Conservation (phyloP, 1,284 basidiomycete species). For the Kwoniella shivajii region DNA sequence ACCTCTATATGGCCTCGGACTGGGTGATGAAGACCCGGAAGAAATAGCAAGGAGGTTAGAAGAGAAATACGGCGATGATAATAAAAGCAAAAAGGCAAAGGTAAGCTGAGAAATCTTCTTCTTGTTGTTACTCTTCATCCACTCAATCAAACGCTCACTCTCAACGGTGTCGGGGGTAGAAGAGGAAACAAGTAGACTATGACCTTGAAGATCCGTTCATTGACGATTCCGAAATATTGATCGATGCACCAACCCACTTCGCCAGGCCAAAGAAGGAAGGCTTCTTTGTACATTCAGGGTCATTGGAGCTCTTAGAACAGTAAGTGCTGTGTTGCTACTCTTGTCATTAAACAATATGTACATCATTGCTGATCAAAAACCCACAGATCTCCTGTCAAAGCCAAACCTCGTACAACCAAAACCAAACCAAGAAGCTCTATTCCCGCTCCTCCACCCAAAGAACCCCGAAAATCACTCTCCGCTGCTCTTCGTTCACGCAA, state of each 20-base stretch:
- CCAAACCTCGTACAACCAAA: conserved; percentile 11
- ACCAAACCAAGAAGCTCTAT: conserved; percentile 16
- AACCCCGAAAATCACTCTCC: conserved; percentile 14
- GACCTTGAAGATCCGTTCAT: conserved; percentile 93
- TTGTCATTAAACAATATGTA: too few relatives aligned
- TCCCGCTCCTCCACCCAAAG: conserved; percentile 31
- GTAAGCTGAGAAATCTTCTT: too few relatives aligned
- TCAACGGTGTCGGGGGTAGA: neutral
- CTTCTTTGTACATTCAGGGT: conserved; percentile 86
- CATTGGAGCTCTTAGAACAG: conserved; percentile 68
- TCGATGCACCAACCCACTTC: conserved; percentile 87
- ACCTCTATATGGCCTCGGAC: conserved; percentile 10
- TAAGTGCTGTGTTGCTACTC: too few relatives aligned
- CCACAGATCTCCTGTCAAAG: conserved; percentile 11
- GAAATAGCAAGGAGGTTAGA: conserved; percentile 40
- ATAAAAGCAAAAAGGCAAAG: conserved; percentile 25
- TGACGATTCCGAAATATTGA: conserved; percentile 89
- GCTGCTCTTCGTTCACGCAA: conserved; percentile 1
- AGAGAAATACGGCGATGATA: conserved; percentile 38
- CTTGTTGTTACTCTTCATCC: too few relatives aligned
- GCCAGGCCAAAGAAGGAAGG: conserved; percentile 93
- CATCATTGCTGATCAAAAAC: neutral
- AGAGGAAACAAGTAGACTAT: conserved; percentile 73
- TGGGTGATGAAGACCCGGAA: conserved; percentile 27
- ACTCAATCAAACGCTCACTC: neutral